These are phyloP conservation scores for Cyberlindnera euphorbiae DNA, from an alignment of 805 yeast genomes.

Conservation along the genomic window DNA sequence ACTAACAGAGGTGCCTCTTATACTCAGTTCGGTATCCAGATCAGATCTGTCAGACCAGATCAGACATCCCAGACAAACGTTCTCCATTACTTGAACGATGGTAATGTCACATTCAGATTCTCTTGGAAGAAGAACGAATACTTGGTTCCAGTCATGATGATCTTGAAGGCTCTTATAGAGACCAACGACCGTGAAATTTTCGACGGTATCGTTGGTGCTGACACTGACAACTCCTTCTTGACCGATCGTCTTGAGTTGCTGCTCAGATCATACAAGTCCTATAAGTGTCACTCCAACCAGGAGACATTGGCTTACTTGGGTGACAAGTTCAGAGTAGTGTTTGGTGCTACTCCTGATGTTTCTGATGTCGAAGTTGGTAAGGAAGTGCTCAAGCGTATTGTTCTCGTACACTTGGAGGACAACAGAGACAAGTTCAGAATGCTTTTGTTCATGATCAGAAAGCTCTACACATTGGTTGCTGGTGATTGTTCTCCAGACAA, in stretches of 20 bases:
- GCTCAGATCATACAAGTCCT: conserved; percentile 81
- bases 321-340: conserved; percentile 90
- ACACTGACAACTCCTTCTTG: conserved; percentile 80
- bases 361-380: conserved; percentile 89
- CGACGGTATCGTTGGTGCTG: conserved; percentile 93
- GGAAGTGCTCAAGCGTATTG: conserved; percentile 77
- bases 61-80: conserved; percentile 97
- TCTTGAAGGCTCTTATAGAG: conserved; percentile 83
- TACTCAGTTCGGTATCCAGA: conserved; percentile 87
- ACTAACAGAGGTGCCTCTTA: conserved; percentile 91
- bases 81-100: conserved; percentile 91
- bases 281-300: conserved; percentile 69
- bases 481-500: conserved; percentile 97
- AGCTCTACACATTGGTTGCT: conserved; percentile 89
- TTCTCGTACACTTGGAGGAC: conserved; percentile 77
- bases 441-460: conserved; percentile 91
- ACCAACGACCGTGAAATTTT: conserved; percentile 93
- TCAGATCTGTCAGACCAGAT: conserved; percentile 91
- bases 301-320: conserved; percentile 94
- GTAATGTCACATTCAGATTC: conserved; percentile 93
- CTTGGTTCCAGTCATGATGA: conserved; percentile 88
- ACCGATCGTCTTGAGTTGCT: conserved; percentile 96
- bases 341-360: conserved; percentile 83
- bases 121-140: conserved; percentile 97
- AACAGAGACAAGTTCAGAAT: conserved; percentile 79